These are phyloP conservation scores for Astragalus glycyphyllos DNA, from an alignment of 306 rosid species.

Conservation along the genomic window DNA sequence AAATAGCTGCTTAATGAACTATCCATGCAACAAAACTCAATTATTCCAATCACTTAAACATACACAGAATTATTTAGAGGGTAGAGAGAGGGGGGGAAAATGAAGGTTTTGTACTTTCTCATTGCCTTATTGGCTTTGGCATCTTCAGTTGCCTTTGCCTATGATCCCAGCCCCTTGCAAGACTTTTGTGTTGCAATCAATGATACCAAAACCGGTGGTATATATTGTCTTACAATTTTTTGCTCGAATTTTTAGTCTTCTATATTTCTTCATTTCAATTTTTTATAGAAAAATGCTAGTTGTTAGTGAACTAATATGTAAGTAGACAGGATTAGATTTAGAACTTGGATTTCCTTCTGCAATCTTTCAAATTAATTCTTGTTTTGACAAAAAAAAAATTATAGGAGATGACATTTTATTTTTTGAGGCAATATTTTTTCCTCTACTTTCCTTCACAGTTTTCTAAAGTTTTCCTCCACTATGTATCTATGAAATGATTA, in stretches of 20 bases:
- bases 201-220: constrained; percentile 49
- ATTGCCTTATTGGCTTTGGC: constrained; percentile 38
- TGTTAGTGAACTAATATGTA: too few relatives aligned
- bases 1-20: constrained; percentile 30
- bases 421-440: too few relatives aligned
- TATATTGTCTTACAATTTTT: not conserved
- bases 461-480: too few relatives aligned
- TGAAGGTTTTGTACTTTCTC: constrained; percentile 20
- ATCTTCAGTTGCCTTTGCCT: constrained; percentile 43
- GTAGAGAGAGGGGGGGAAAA: not conserved
- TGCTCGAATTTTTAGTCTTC: not conserved
- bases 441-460: too few relatives aligned
- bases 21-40: constrained; percentile 20
- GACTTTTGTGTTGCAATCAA: constrained; percentile 50
- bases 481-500: too few relatives aligned
- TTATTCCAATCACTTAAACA: not conserved
- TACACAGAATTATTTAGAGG: constrained; percentile 4
- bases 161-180: constrained; percentile 50
- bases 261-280: too few relatives aligned
- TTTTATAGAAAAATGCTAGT: too few relatives aligned
- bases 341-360: too few relatives aligned
- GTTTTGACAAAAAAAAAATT: too few relatives aligned
- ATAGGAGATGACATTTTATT: too few relatives aligned
- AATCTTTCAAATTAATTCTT: too few relatives aligned
- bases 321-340: too few relatives aligned